These are phyloP conservation scores for Kwoniella dendrophila DNA, from an alignment of 768 basidiomycete genomes.

Conservation along the genomic window DNA sequence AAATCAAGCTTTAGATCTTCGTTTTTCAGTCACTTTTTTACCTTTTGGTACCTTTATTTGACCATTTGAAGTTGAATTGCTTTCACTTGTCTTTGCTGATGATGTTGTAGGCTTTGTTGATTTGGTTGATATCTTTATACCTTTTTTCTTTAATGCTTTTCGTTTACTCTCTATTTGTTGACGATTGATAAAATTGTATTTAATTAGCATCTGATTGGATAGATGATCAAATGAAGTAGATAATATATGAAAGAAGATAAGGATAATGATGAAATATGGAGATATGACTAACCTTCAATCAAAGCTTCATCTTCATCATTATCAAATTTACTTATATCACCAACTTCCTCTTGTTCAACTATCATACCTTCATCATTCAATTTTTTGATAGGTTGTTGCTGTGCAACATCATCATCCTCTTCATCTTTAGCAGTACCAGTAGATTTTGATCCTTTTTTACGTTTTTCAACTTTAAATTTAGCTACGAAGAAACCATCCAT, in stretches of 20 bases:
- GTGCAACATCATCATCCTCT: constrained; percentile 43
- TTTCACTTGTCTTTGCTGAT: neutral
- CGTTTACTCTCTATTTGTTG: constrained; percentile 57
- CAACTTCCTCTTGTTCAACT: constrained; percentile 26
- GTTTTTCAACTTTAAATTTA: constrained; percentile 92
- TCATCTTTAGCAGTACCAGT: constrained; percentile 43
- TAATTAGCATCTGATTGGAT: neutral
- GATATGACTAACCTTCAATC: constrained; percentile 69
- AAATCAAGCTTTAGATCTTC: constrained; percentile 19
- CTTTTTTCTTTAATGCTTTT: constrained; percentile 59
- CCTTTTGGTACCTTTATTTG: constrained; percentile 38
- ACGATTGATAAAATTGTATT: neutral
- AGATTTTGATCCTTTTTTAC: constrained; percentile 61
- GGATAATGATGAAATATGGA: neutral
- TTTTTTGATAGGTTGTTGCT: constrained; percentile 53
- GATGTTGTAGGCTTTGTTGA: constrained; percentile 2
- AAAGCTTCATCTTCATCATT: constrained; percentile 74
- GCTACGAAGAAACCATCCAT: constrained; percentile 99
- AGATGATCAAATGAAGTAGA: neutral
- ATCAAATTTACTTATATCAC: constrained; percentile 62
- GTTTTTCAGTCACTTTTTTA: constrained; percentile 41
- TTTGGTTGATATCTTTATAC: constrained; percentile 54
- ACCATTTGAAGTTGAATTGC: constrained; percentile 15
- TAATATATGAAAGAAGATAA: constrained; percentile 1
- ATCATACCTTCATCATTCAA: constrained; percentile 45